Conservation (phyloP, 345 rosid species). For the Balakata baccata region DNA sequence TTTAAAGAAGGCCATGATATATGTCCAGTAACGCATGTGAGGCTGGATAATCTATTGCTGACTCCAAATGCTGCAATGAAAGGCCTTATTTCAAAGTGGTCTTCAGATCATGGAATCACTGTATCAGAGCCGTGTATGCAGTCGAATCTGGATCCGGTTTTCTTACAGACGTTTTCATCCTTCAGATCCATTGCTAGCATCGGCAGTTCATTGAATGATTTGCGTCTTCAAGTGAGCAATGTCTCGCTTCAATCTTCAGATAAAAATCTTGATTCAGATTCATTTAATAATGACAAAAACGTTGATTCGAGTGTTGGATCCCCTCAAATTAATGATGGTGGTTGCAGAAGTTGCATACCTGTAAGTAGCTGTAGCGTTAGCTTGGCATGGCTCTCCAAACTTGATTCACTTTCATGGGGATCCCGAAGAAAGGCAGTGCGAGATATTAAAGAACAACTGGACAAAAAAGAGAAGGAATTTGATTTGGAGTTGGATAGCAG, state of each 20-base stretch:
- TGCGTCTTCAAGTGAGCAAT: conserved; percentile 25
- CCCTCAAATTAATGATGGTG: conserved; percentile 18
- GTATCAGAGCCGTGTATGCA: conserved; percentile 21
- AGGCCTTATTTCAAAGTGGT: conserved; percentile 34
- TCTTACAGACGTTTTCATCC: conserved; percentile 5
- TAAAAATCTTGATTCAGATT: conserved; percentile 8
- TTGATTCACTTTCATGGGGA: conserved; percentile 31
- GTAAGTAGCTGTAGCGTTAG: not conserved
- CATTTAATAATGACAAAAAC: not conserved
- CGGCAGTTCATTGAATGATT: conserved; percentile 32
- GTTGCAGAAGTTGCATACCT: not conserved
- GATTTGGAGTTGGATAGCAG: conserved; percentile 14
- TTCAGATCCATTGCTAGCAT: conserved; percentile 38
- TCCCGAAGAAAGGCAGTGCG: conserved; percentile 33
- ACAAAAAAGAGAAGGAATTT: conserved; percentile 10
- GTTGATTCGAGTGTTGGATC: not conserved
- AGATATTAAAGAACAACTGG: conserved; percentile 25
- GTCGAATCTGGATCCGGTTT: conserved; percentile 7
- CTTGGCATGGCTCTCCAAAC: conserved; percentile 19
- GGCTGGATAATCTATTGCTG: conserved; percentile 25
- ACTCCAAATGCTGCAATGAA: conserved; percentile 30
- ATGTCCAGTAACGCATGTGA: conserved; percentile 33
- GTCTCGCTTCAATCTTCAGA: conserved; percentile 29
- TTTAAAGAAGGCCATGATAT: conserved; percentile 29
- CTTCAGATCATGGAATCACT: conserved; percentile 26